Percentiles rank a stretch among this genome's conserved stretches.
phyloP scores from a whole-genome alignment of 1,284 basidiomycete genomes.

The Erythrobasidium hasegawianum region DNA sequence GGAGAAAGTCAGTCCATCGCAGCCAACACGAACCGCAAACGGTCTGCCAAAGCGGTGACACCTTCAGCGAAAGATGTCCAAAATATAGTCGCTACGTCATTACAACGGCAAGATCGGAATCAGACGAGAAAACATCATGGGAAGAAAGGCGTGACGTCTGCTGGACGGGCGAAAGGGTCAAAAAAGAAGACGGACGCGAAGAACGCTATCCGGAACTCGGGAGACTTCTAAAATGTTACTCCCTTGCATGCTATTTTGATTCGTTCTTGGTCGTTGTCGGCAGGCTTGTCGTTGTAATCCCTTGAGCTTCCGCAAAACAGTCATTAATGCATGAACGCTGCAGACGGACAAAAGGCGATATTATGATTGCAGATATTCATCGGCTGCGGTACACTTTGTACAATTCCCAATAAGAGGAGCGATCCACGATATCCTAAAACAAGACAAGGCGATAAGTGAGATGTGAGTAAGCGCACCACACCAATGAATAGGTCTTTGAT shows the following conservation, averaged over 20 bases:
- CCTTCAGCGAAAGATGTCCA: conserved; percentile 34
- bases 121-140: conserved; percentile 43
- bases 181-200: conserved; percentile 45
- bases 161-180: conserved; percentile 43
- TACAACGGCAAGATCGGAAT: conserved; percentile 34
- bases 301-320: too few relatives aligned
- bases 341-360: too few relatives aligned
- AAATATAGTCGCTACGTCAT: conserved; percentile 36
- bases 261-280: background rate
- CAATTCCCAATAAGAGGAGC: too few relatives aligned
- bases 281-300: background rate
- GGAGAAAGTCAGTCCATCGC: conserved; percentile 24
- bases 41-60: conserved; percentile 10
- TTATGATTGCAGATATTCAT: too few relatives aligned
- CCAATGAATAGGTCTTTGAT: too few relatives aligned
- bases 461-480: too few relatives aligned
- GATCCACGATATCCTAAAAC: too few relatives aligned
- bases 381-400: too few relatives aligned
- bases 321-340: too few relatives aligned
- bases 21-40: conserved; percentile 11
- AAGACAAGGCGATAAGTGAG: too few relatives aligned
- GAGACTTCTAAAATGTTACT: background rate
- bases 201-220: conserved; percentile 8
- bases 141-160: conserved; percentile 41
- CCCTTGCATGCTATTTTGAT: background rate